A percentile compares a stretch with the other conserved stretches of the same genome.
These are phyloP conservation scores for Fusarium sambucinum DNA, from an alignment of 2,329 filamentous ascomycete species.

Conservation along the genomic window DNA sequence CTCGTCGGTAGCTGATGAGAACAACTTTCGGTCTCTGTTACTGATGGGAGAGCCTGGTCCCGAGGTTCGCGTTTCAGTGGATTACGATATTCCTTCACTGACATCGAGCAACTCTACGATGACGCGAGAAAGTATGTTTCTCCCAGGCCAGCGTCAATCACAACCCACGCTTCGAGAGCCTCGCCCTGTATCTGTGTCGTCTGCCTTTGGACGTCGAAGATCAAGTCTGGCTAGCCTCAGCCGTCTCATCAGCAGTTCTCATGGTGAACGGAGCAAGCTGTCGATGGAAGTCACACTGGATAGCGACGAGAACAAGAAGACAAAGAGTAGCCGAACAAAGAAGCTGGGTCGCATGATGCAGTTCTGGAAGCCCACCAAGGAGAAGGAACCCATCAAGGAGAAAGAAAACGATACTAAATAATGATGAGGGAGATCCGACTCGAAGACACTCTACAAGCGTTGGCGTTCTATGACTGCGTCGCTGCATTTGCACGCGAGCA, in stretches of 20 bases:
- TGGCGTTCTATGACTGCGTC: slow-evolving; percentile 38
- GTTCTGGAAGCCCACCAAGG: slow-evolving; percentile 78
- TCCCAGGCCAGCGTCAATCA: slow-evolving; percentile 60
- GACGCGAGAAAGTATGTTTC: slow-evolving; percentile 73
- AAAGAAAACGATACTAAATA: slow-evolving; percentile 54
- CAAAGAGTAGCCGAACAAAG: slow-evolving; percentile 73
- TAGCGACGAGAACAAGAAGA: slow-evolving; percentile 66
- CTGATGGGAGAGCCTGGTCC: slow-evolving; percentile 78
- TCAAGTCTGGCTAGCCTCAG: slow-evolving; percentile 83
- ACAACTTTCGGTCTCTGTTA: slow-evolving; percentile 75
- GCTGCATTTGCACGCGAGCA: slow-evolving; percentile 55
- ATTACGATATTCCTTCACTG: slow-evolving; percentile 76
- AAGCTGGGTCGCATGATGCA: slow-evolving; percentile 80
- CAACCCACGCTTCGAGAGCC: slow-evolving; percentile 65
- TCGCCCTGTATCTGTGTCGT: slow-evolving; percentile 72
- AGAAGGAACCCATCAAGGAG: slow-evolving; percentile 64
- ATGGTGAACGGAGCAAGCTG: slow-evolving; percentile 80
- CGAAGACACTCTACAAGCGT: slow-evolving; percentile 27
- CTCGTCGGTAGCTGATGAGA: slow-evolving; percentile 79
- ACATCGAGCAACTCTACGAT: slow-evolving; percentile 83
- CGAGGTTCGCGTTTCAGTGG: slow-evolving; percentile 76
- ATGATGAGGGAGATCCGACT: slow-evolving; percentile 10
- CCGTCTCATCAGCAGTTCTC: slow-evolving; percentile 79
- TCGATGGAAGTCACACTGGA: slow-evolving; percentile 74
- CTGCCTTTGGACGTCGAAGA: slow-evolving; percentile 75